Evolutionary conservation across 2,329 filamentous ascomycete genomes (phyloP), one percentile per base, ranked within the genome.

Genomic region (Raffaelea arxii): DNA sequence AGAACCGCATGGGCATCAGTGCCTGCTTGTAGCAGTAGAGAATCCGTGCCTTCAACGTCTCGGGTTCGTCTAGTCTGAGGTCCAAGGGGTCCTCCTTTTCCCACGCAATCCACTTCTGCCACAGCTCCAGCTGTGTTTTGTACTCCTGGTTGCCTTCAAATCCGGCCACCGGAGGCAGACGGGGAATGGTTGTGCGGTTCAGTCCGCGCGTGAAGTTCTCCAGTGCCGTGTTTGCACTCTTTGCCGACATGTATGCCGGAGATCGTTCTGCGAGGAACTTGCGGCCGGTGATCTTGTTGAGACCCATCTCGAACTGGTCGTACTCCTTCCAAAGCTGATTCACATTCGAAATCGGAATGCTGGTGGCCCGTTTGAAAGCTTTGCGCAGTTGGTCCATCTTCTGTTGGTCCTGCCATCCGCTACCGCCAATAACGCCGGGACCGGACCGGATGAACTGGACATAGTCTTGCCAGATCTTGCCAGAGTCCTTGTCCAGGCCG

Each of bases 271-370:
- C 89, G 4, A 98, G 75, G 55, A 94, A 90, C 65, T 97, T 97
- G 22, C 91, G 86, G 37, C 88, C 92, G 37, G 89, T 94, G 54
- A 88, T 78, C 65, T 95, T 97, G 70, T 96, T 96, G 49, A 96
- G 66, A 6, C 83, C 80, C 78, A 92, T 89, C 66, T 98, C 92
- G 59, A 98, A 98, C 55, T 86, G 82, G 62, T 97, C 90, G 59
- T 98, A 98, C 59, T 98, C 91, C 62, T 94, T 95, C 94, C 92
- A 98, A 14, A 98, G 69, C 44, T 76, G 77, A 58, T 91, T 86
- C 42, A 94, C 79, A 25, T 84, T 84, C 46, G 83, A 79, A 52
- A 88, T 94, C 4, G 94, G 94, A 35, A 96, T 79, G 54, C 80
- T 82, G 48, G 96, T 86, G 14, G 91, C 91, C 45, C 84, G 84